These are phyloP conservation scores for Inonotus obliquus DNA, from an alignment of 1,284 basidiomycete species.

Conservation along the genomic window DNA sequence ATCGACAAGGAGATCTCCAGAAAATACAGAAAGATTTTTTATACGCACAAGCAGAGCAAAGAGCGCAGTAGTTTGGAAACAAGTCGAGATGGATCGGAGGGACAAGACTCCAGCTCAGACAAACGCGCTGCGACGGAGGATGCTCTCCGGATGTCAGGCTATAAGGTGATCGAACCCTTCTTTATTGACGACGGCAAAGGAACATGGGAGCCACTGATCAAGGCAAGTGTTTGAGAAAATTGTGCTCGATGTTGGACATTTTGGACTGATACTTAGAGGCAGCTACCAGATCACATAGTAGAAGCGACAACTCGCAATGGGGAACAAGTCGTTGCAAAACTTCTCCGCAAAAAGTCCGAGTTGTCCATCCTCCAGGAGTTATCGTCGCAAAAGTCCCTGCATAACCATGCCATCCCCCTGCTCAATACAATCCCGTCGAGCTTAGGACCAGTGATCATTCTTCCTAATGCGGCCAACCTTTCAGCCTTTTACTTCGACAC, in stretches of 20 bases:
- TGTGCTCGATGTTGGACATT: neutral
- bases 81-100: neutral
- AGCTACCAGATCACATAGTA: neutral
- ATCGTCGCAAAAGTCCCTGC: neutral
- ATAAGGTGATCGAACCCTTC: neutral
- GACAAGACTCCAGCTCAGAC: neutral
- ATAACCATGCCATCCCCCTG: neutral
- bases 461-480: neutral
- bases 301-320: neutral
- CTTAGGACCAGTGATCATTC: neutral
- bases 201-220: neutral
- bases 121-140: neutral
- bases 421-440: neutral
- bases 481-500: neutral
- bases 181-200: neutral
- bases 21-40: neutral
- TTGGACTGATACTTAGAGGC: neutral
- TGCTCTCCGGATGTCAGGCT: neutral
- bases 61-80: neutral
- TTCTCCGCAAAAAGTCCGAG: neutral
- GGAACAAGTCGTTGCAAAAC: neutral
- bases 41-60: no score
- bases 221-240: neutral
- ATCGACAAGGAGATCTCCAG: neutral
- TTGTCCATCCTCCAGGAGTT: neutral